These are phyloP conservation scores for Arabidopsis lyrata DNA, from an alignment of 441 rosid genomes.

Conservation along the genomic window DNA sequence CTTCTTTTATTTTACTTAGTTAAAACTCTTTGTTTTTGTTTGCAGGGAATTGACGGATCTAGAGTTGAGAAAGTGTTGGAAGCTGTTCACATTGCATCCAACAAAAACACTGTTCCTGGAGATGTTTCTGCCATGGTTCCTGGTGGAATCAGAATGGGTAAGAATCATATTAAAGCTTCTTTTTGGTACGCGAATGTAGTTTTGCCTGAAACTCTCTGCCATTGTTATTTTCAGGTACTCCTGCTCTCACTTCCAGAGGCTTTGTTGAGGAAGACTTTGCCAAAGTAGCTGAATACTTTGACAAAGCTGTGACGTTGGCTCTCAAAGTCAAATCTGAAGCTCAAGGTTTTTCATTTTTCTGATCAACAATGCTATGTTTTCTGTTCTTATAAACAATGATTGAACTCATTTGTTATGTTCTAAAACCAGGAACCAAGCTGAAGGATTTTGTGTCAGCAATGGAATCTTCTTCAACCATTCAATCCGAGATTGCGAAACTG, in stretches of 20 bases:
- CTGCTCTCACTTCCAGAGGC: slow-evolving; percentile 94
- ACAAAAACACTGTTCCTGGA: slow-evolving; percentile 98
- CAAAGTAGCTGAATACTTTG: slow-evolving; percentile 87
- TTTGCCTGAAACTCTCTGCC: slow-evolving; percentile 30
- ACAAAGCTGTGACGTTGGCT: slow-evolving; percentile 75
- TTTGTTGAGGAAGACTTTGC: slow-evolving; percentile 90
- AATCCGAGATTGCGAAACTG: slow-evolving; percentile 74
- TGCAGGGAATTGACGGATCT: slow-evolving; percentile 94
- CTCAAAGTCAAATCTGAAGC: slow-evolving; percentile 80
- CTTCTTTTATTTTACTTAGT: not conserved
- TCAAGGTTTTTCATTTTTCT: slow-evolving; percentile 57
- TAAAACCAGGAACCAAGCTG: slow-evolving; percentile 78
- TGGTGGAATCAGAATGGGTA: slow-evolving; percentile 99
- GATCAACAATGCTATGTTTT: slow-evolving; percentile 4
- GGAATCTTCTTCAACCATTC: slow-evolving; percentile 58
- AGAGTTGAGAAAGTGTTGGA: slow-evolving; percentile 99
- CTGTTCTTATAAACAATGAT: not conserved
- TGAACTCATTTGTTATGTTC: slow-evolving; percentile 24
- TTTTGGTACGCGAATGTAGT: not conserved
- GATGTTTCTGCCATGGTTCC: slow-evolving; percentile 99
- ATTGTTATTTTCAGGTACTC: slow-evolving; percentile 63
- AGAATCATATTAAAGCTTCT: slow-evolving; percentile 12
- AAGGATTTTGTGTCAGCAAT: slow-evolving; percentile 81
- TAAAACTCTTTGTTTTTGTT: not conserved
- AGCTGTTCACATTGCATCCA: slow-evolving; percentile 94